phyloP scores from a whole-genome alignment of 257 asterid genomes.

The Solanum rostratum region DNA sequence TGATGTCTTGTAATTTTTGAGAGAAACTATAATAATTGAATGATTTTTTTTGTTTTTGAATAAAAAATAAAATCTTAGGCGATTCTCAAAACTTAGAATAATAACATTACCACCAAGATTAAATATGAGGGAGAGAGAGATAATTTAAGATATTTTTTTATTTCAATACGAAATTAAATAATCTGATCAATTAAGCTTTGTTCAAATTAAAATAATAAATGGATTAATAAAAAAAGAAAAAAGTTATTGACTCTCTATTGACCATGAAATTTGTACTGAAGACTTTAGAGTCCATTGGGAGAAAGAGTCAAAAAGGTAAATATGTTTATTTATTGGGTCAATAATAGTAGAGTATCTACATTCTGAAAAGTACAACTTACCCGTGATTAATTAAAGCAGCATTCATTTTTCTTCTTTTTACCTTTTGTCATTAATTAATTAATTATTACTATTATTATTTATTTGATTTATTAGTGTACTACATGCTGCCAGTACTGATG shows the following conservation, averaged over 20 bases:
- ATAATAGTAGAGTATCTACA: neutral
- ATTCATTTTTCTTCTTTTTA: neutral
- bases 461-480: neutral
- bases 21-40: too few species aligned
- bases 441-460: neutral
- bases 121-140: too few species aligned
- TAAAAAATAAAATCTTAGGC: too few species aligned
- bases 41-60: too few species aligned
- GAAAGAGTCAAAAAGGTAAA: neutral
- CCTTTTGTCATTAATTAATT: neutral
- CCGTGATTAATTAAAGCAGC: neutral
- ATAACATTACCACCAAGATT: too few species aligned
- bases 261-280: neutral
- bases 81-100: too few species aligned
- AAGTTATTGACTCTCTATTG: neutral
- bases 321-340: neutral
- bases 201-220: too few species aligned
- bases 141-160: too few species aligned
- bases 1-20: too few species aligned
- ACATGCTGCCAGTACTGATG: neutral
- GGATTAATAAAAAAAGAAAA: neutral
- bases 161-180: too few species aligned
- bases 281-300: neutral
- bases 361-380: neutral
- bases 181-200: too few species aligned